Percentiles rank a stretch among this genome's conserved stretches.
Conservation (phyloP, 78 protist species). For the Dictyostelium intermedium region DNA sequence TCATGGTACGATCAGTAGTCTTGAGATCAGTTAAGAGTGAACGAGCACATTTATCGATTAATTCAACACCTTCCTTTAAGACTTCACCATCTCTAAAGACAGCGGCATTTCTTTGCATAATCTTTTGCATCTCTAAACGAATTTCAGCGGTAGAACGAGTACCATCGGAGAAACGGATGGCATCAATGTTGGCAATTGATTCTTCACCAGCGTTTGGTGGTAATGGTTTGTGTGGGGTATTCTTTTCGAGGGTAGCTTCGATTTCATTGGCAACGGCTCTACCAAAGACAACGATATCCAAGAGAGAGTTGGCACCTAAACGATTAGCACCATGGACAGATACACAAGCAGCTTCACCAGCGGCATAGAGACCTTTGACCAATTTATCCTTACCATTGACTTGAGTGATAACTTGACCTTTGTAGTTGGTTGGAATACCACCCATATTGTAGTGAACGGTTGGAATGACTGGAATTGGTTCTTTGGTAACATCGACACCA, state of each 20-base stretch:
- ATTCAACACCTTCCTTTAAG: conserved; percentile 88
- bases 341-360: conserved; percentile 98
- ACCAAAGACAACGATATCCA: conserved; percentile 99
- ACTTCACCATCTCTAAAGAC: conserved; percentile 94
- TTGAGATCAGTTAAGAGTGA: conserved; percentile 81
- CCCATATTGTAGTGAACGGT: conserved; percentile 99
- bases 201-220: conserved; percentile 91
- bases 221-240: conserved; percentile 78
- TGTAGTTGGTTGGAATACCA: conserved; percentile 98
- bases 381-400: conserved; percentile 47
- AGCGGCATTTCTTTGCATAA: conserved; percentile 94
- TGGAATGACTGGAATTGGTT: conserved; percentile 99
- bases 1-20: conserved; percentile 77
- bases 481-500: conserved; percentile 99
- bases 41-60: conserved; percentile 81
- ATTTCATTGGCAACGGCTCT: conserved; percentile 92
- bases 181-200: conserved; percentile 93
- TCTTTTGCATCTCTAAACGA: conserved; percentile 92
- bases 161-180: conserved; percentile 91
- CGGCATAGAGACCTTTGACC: conserved; percentile 97
- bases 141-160: conserved; percentile 84
- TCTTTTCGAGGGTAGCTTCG: conserved; percentile 55
- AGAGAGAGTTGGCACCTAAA: conserved; percentile 99
- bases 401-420: conserved; percentile 90
- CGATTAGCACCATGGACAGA: conserved; percentile 99